Conservation (phyloP, 192 early-diverging fungal genomes). For the Entomortierella parvispora region DNA sequence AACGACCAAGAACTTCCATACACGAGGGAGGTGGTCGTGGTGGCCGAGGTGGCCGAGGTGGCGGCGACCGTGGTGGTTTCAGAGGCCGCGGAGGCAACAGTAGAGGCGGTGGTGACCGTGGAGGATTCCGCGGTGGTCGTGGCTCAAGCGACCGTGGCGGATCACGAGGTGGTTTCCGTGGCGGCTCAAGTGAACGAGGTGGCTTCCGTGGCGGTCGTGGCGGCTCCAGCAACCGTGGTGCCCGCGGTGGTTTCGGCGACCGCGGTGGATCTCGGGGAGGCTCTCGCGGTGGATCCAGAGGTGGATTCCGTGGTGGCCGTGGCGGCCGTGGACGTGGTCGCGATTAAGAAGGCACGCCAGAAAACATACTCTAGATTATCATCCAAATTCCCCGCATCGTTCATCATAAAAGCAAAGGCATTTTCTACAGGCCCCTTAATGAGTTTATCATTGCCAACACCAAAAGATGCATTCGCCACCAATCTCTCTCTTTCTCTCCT, state of each 20-base stretch:
- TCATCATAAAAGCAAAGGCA: no score
- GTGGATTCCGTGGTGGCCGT: slow-evolving; percentile 31
- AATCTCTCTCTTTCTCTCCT: neutral
- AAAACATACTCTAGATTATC: no score
- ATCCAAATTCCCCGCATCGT: no score
- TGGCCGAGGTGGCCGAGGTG: neutral
- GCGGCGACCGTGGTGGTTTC: slow-evolving; percentile 10
- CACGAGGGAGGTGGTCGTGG: slow-evolving; percentile 37
- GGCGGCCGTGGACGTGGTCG: slow-evolving; percentile 27
- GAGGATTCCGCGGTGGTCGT: slow-evolving; percentile 3
- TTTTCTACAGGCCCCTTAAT: no score
- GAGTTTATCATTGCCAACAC: no score
- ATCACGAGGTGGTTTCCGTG: slow-evolving; percentile 9
- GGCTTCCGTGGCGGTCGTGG: slow-evolving; percentile 14
- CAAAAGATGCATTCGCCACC: no score
- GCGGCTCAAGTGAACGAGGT: slow-evolving; percentile 13
- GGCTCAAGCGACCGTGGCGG: slow-evolving; percentile 15
- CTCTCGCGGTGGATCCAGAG: slow-evolving; percentile 16
- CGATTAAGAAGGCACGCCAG: slow-evolving; percentile 20
- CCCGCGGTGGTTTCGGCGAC: slow-evolving; percentile 13
- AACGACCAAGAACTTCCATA: slow-evolving; percentile 35
- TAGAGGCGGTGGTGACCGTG: slow-evolving; percentile 17
- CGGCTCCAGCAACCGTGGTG: slow-evolving; percentile 16
- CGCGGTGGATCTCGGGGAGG: slow-evolving; percentile 14
- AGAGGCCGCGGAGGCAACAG: slow-evolving; percentile 2